These are phyloP conservation scores for Papiliotrema flavescens DNA, from an alignment of 1,284 basidiomycete species.

Conservation along the genomic window DNA sequence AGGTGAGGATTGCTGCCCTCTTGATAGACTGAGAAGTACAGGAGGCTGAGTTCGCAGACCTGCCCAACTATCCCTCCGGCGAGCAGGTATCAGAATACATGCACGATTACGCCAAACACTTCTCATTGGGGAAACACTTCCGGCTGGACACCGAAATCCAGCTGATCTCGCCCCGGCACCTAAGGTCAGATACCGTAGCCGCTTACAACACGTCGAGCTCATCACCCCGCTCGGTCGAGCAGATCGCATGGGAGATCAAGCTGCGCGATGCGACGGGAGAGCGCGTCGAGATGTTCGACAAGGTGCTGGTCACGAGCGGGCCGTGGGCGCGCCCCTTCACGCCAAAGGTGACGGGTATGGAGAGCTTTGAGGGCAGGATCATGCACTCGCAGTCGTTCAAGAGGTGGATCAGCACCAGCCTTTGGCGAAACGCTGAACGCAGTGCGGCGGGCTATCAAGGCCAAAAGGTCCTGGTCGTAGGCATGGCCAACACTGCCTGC, in stretches of 20 bases:
- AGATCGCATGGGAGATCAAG: conserved; percentile 3
- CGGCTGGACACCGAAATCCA: not conserved
- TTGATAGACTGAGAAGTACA: too few species aligned
- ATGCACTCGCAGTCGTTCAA: conserved; percentile 10
- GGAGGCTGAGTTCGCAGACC: not conserved
- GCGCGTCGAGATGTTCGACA: conserved; percentile 4
- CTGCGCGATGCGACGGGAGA: not conserved
- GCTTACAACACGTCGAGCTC: not conserved
- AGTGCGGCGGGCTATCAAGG: conserved; percentile 9
- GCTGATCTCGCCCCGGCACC: not conserved
- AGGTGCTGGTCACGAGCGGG: conserved; percentile 11
- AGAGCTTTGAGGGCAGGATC: conserved; percentile 6
- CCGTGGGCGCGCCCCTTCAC: conserved; percentile 3
- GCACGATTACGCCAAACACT: conserved; percentile 8
- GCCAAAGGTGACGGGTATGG: conserved; percentile 2
- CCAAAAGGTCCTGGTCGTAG: conserved; percentile 11
- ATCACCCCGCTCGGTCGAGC: not conserved
- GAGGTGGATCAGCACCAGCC: conserved; percentile 6
- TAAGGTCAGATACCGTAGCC: not conserved
- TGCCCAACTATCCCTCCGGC: conserved; percentile 6
- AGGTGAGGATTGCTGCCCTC: too few species aligned
- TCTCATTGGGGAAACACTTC: conserved; percentile 2
- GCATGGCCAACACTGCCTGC: conserved; percentile 12
- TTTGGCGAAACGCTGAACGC: not conserved
- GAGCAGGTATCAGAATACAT: conserved; percentile 6